Base-by-base conservation (phyloP, 2,329 filamentous ascomycete genomes). In the Fusarium brevicatenulatum region DNA sequence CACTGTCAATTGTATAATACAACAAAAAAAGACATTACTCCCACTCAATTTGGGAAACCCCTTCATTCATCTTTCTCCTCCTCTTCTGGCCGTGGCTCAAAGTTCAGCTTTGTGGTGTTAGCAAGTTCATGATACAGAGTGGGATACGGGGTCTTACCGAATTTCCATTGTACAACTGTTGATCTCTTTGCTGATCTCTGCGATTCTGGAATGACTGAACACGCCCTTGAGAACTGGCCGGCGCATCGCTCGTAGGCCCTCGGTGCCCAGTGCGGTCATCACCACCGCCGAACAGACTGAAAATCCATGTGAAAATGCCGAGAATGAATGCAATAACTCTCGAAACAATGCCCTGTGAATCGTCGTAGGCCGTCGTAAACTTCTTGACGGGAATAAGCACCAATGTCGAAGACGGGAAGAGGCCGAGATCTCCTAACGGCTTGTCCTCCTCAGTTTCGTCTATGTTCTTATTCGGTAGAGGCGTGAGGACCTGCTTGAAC, bases 161-260 rank as follows among this genome's bases (percentile, higher is more conserved):
- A 78, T 97, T 98, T 3, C 95, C 95, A 78, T 98, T 98, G 79
- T 98, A 97, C 52, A 97, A 88, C 78, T 97, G 92, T 49, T 90
- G 88, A 70, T 91, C 87, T 62, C 88, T 82, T 59, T 85, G 85
- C 43, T 86, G 84, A 68, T 88, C 85, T 25, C 86, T 83, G 43
- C 86, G 84, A 66, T 91, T 88, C 71, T 80, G 76, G 69, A 79
- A 78, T 57, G 79, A 70, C 49, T 56, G 78, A 57, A 74, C 77
- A 44, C 78, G 77, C 19, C 74, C 77, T 39, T 76, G 74, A 21
- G 76, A 73, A 15, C 68, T 54, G 7, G 68, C 46, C 9, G 65
- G 62, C 21, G 67, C 52, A 16, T 73, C 64, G 21, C 56, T 39
- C 47, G 52, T 37, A 34, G 63, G 30, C 10, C 36, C 63, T 44